Base-by-base conservation (phyloP, 2,329 filamentous ascomycete species). In the Tothia fuscella region DNA sequence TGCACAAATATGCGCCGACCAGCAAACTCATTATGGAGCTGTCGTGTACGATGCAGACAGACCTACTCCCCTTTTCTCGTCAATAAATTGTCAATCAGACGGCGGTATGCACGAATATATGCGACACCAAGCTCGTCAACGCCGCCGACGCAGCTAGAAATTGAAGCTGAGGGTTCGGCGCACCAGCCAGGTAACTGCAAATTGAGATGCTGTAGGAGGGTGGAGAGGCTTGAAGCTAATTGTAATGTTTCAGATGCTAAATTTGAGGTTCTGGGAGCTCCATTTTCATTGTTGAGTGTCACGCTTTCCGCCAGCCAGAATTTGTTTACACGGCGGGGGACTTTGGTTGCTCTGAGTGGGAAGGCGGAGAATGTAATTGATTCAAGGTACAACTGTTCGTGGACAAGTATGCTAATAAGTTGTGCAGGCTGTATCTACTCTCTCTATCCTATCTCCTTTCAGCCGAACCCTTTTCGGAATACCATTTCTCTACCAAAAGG, bases 211-310 rank as follows among this genome's bases (percentile, higher is more conserved):
- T 14, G 19, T 9, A 33, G 12, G 19, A 19, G 4, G 12, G 19
- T 21, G 9, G 19, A 2, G 37, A 43, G 24, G 21, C 20, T 30
- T 21, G 12, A 32, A 36, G 25, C 41, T 44, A 21, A 38, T 38
- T 29, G 35, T 14, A n/a, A 24, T 26, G 5, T 51, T n/a, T n/a
- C n/a, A 95, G 91, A 96, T 73, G 91, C 91, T 42, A 79, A 80
- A 44, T 98, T 98, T 61, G 86, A 96, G 62, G 86, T 96, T 36
- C 69, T 98, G 49, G 91, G 91, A 47, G 76, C 84, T 19, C 87
- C 89, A 2, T 91, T 91, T 62, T 96, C 91, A 42, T 77, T 98
- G 49, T 79, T 98, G 51, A 95, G 89, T 17, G 88, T 94, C 49
- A 85, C 82, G 6, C 75, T 98, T 40, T 93, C 91, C 26, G 84